A percentile compares a stretch with the other conserved stretches of the same genome.
phyloP scores from a whole-genome alignment of 805 yeast species.

The Monosporozyma aerobia region DNA sequence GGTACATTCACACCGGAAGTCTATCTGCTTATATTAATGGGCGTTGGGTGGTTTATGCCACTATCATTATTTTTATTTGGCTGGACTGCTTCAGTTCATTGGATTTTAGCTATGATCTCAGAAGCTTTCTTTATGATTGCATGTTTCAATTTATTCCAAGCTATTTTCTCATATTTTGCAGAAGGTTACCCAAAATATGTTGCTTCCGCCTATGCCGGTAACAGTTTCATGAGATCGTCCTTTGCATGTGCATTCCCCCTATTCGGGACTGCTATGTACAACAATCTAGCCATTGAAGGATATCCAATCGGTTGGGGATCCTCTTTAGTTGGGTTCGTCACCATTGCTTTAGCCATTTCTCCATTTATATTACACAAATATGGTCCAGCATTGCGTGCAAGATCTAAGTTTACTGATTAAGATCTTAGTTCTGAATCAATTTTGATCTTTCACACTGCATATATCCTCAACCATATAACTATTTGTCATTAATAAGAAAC shows the following conservation, averaged over 20 bases:
- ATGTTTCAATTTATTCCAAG: slow-evolving; percentile 41
- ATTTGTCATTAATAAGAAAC: not conserved
- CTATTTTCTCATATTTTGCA: slow-evolving; percentile 41
- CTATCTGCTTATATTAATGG: slow-evolving; percentile 32
- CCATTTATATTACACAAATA: slow-evolving; percentile 38
- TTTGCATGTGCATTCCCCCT: slow-evolving; percentile 55
- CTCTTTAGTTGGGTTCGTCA: slow-evolving; percentile 38
- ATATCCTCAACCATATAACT: not conserved
- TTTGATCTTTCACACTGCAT: not conserved
- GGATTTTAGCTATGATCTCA: slow-evolving; percentile 43
- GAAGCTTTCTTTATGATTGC: slow-evolving; percentile 33
- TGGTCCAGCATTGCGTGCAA: slow-evolving; percentile 34
- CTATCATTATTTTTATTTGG: slow-evolving; percentile 39
- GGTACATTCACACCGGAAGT: slow-evolving; percentile 33
- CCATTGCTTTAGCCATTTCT: slow-evolving; percentile 36
- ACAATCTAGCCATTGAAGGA: slow-evolving; percentile 37
- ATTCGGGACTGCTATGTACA: slow-evolving; percentile 52
- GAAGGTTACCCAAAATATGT: slow-evolving; percentile 39
- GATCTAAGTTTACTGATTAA: slow-evolving; percentile 29
- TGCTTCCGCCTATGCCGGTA: slow-evolving; percentile 54
- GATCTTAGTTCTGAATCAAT: not conserved
- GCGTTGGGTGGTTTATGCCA: slow-evolving; percentile 36
- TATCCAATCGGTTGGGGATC: slow-evolving; percentile 56
- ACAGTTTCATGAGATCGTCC: slow-evolving; percentile 39
- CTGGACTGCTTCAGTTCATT: slow-evolving; percentile 41